Conservation (phyloP, 1,284 basidiomycete species). For the Trichosporon ovoides region DNA sequence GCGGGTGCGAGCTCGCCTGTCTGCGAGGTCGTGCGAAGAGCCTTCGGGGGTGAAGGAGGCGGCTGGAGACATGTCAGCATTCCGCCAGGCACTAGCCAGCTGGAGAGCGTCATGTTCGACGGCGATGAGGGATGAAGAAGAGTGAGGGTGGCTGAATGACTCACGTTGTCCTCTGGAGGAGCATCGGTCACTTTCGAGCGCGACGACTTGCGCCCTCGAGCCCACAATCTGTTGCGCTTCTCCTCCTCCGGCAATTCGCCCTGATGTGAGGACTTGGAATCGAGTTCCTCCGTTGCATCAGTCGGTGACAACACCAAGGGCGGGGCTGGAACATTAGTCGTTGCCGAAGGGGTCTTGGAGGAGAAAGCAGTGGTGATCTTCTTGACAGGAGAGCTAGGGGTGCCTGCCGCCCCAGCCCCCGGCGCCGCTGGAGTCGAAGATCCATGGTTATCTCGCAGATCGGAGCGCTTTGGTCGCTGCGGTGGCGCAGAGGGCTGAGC, state of each 20-base stretch:
- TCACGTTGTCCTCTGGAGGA: background rate
- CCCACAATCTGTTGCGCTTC: background rate
- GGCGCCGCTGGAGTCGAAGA: background rate
- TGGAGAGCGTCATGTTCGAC: background rate
- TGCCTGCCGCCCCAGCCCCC: background rate
- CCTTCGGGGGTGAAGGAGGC: slow-evolving; percentile 4
- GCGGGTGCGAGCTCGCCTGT: background rate
- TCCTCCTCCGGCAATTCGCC: background rate
- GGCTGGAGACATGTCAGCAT: slow-evolving; percentile 6
- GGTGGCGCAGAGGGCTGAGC: slow-evolving; percentile 1
- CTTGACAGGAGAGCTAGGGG: background rate
- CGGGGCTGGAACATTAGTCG: slow-evolving; percentile 1
- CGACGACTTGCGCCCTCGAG: slow-evolving; percentile 4
- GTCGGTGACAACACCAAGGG: background rate
- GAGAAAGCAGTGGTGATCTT: slow-evolving; percentile 1
- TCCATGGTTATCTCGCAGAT: background rate
- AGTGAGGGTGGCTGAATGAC: background rate
- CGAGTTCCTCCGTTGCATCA: background rate
- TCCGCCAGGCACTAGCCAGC: background rate
- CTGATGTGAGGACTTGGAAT: slow-evolving; percentile 1
- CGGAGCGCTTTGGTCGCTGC: slow-evolving; percentile 2
- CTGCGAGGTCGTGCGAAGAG: background rate
- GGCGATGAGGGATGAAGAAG: background rate
- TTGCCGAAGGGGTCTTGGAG: background rate
- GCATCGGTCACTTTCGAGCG: background rate